These are phyloP conservation scores for Solanum clarkiae DNA, from an alignment of 257 asterid species.

Conservation along the genomic window DNA sequence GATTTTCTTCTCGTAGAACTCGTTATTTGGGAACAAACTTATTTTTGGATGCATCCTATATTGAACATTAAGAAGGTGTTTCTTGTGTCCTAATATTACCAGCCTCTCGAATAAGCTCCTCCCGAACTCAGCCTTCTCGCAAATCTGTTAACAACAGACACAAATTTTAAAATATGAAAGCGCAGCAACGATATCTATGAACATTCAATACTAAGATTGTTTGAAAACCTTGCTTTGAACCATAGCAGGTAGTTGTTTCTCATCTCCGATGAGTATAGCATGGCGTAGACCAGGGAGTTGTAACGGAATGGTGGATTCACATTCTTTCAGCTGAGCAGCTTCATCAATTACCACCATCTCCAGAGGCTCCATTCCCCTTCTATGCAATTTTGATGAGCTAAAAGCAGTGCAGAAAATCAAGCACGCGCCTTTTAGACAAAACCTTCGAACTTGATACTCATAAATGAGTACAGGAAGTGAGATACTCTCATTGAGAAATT, in stretches of 20 bases:
- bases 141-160: background rate
- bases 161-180: background rate
- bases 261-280: constrained; percentile 51
- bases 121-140: constrained; percentile 9
- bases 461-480: constrained; percentile 3
- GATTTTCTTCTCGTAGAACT: constrained; percentile 25
- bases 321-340: constrained; percentile 58
- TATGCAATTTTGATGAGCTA: constrained; percentile 23
- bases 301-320: constrained; percentile 43
- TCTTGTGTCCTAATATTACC: constrained; percentile 27
- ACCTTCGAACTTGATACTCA: background rate
- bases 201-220: background rate
- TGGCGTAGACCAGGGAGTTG: constrained; percentile 38
- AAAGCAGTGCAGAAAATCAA: constrained; percentile 40
- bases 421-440: constrained; percentile 20
- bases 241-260: constrained; percentile 54
- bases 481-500: background rate
- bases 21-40: constrained; percentile 37
- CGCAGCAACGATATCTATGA: background rate
- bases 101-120: constrained; percentile 58
- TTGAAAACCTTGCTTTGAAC: constrained; percentile 35
- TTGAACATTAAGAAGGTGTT: constrained; percentile 40
- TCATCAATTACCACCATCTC: constrained; percentile 41
- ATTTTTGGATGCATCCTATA: constrained; percentile 56
- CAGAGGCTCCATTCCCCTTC: background rate